Conservation (phyloP, 2,329 filamentous ascomycete species). For the Hypoxylon sp. region DNA sequence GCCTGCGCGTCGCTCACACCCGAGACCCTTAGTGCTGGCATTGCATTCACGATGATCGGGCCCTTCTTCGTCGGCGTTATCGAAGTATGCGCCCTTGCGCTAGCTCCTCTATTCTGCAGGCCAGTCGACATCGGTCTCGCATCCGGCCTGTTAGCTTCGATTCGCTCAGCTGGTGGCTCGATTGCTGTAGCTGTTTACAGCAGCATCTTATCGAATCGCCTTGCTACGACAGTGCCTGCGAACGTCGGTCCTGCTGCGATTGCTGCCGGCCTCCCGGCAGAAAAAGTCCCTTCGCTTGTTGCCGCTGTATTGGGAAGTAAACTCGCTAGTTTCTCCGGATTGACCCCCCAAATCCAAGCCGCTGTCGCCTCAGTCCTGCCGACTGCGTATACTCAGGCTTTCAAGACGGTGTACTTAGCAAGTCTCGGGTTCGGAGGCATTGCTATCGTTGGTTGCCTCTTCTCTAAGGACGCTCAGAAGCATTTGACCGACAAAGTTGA, state of each 20-base stretch:
- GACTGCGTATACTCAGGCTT: conserved; percentile 58
- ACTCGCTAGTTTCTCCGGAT: conserved; percentile 52
- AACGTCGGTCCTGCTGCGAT: conserved; percentile 56
- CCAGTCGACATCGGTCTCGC: conserved; percentile 60
- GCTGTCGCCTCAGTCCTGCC: conserved; percentile 55
- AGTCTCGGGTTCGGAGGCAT: conserved; percentile 59
- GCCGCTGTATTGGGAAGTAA: conserved; percentile 52
- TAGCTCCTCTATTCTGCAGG: conserved; percentile 58
- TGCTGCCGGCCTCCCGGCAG: conserved; percentile 56
- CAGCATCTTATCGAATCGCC: conserved; percentile 58
- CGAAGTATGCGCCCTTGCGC: conserved; percentile 55
- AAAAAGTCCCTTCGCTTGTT: conserved; percentile 54
- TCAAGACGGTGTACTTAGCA: conserved; percentile 59
- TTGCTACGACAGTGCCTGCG: conserved; percentile 55
- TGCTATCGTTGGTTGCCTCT: conserved; percentile 56
- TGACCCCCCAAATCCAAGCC: conserved; percentile 53
- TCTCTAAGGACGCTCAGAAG: conserved; percentile 56
- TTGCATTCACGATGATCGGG: conserved; percentile 57
- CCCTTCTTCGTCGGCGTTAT: conserved; percentile 58
- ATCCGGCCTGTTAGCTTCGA: conserved; percentile 58
- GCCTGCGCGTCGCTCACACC: conserved; percentile 56
- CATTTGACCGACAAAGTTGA: conserved; percentile 56
- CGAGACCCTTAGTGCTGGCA: conserved; percentile 51
- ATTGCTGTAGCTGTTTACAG: conserved; percentile 60
- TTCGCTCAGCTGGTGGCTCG: conserved; percentile 58